phyloP scores from a whole-genome alignment of 768 basidiomycete species.

The Royoungia palumana region DNA sequence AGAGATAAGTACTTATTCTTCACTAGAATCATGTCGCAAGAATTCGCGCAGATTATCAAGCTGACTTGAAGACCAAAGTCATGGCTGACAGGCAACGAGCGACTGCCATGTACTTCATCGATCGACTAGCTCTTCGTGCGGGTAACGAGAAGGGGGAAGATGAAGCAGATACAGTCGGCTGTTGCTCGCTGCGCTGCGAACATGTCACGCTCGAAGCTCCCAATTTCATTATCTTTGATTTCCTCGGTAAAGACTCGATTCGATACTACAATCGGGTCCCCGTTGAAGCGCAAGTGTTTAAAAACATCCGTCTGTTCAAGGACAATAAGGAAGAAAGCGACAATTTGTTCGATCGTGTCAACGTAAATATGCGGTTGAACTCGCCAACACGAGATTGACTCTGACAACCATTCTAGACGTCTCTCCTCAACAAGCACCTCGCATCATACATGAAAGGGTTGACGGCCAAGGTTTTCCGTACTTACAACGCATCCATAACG shows the following conservation, averaged over 20 bases:
- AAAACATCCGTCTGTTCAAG: slow-evolving; percentile 97
- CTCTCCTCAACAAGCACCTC: slow-evolving; percentile 86
- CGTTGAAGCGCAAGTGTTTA: slow-evolving; percentile 92
- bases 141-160: slow-evolving; percentile 99
- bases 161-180: slow-evolving; percentile 98
- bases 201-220: slow-evolving; percentile 92
- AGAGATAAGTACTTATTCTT: slow-evolving; percentile 4
- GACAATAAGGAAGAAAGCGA: slow-evolving; percentile 86
- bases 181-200: slow-evolving; percentile 95
- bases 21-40: slow-evolving; percentile 81
- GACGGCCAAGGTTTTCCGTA: slow-evolving; percentile 99
- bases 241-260: slow-evolving; percentile 98
- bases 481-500: slow-evolving; percentile 95
- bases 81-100: slow-evolving; percentile 96
- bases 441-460: slow-evolving; percentile 94
- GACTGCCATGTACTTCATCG: slow-evolving; percentile 99
- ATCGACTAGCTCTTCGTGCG: slow-evolving; percentile 93
- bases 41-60: slow-evolving; percentile 85
- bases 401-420: slow-evolving; percentile 51
- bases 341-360: slow-evolving; percentile 91
- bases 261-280: slow-evolving; percentile 91
- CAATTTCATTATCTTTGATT: slow-evolving; percentile 89
- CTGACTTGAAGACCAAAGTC: slow-evolving; percentile 82
- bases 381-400: slow-evolving; percentile 15
- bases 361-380: slow-evolving; percentile 41